Conservation (phyloP, 2,329 filamentous ascomycete genomes). For the Ascochyta viciae-villosae region DNA sequence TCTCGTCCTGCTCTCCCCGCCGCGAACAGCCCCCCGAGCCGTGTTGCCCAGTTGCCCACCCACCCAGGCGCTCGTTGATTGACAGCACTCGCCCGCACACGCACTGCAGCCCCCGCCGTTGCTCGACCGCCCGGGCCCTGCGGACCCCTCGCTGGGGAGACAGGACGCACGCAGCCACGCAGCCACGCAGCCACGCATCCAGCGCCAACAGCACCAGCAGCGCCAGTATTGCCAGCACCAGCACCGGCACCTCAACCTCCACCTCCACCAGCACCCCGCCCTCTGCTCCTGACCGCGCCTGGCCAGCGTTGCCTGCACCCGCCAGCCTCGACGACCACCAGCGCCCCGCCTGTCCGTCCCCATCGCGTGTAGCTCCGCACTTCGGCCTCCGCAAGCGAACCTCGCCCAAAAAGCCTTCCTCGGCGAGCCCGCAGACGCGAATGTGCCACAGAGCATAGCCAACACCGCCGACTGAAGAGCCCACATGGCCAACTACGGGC, state of each 20-base stretch:
- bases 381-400: slow-evolving; percentile 15
- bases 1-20: slow-evolving; percentile 7
- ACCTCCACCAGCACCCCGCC: slow-evolving; percentile 17
- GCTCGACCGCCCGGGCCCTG: neutral
- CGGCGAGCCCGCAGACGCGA: slow-evolving; percentile 26
- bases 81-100: slow-evolving; percentile 5
- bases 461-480: slow-evolving; percentile 26
- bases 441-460: slow-evolving; percentile 30
- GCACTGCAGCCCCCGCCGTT: neutral
- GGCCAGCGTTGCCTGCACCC: neutral
- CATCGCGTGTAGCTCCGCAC: slow-evolving; percentile 21
- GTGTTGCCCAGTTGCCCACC: neutral
- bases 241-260: slow-evolving; percentile 15
- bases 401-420: slow-evolving; percentile 25
- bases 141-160: slow-evolving; percentile 19
- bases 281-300: neutral
- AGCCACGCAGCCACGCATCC: neutral
- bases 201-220: too few species aligned
- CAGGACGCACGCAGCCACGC: slow-evolving; percentile 5
- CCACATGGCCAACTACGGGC: slow-evolving; percentile 68
- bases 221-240: too few species aligned
- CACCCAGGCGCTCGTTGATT: neutral
- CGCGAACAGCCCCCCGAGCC: slow-evolving; percentile 9
- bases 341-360: slow-evolving; percentile 10
- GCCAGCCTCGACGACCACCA: slow-evolving; percentile 9